phyloP scores from a whole-genome alignment of 352 stramenopile species.

The Phytopythium helicoides region DNA sequence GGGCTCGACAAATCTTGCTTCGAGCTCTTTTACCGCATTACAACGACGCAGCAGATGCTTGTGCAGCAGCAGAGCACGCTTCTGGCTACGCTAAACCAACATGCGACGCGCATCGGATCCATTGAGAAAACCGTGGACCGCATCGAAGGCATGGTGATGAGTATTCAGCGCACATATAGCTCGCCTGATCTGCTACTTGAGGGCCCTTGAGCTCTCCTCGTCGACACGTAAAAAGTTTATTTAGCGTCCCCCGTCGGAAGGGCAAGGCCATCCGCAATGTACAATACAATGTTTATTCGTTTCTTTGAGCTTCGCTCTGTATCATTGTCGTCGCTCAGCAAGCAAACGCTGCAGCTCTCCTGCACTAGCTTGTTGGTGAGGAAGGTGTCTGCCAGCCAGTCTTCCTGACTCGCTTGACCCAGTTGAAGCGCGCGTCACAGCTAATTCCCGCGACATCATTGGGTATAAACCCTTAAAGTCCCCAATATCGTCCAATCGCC shows the following conservation, averaged over 20 bases:
- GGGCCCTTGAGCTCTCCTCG: not conserved
- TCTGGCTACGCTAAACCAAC: conserved; percentile 37
- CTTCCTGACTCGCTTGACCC: no score
- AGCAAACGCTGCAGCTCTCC: no score
- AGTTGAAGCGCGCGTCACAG: no score
- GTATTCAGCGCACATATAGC: conserved; percentile 17
- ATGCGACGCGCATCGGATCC: conserved; percentile 49
- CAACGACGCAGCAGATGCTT: conserved; percentile 65
- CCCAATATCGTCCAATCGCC: no score
- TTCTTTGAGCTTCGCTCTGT: no score
- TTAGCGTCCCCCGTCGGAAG: conserved; percentile 1
- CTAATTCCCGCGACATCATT: no score
- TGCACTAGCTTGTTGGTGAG: no score
- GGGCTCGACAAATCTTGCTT: conserved; percentile 29
- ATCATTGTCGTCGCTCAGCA: no score
- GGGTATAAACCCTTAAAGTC: no score
- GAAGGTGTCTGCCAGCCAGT: no score
- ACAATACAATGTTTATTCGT: no score
- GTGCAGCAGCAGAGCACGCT: conserved; percentile 45
- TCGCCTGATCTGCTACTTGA: conserved; percentile 10
- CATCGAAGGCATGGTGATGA: conserved; percentile 42
- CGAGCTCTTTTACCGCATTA: conserved; percentile 60
- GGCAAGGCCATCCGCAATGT: not conserved
- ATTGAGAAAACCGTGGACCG: conserved; percentile 45
- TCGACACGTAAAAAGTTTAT: not conserved